Percentiles rank a stretch among this genome's conserved stretches.
phyloP scores from a whole-genome alignment of 805 yeast genomes.

The Kodamaea kaohsiungensis region DNA sequence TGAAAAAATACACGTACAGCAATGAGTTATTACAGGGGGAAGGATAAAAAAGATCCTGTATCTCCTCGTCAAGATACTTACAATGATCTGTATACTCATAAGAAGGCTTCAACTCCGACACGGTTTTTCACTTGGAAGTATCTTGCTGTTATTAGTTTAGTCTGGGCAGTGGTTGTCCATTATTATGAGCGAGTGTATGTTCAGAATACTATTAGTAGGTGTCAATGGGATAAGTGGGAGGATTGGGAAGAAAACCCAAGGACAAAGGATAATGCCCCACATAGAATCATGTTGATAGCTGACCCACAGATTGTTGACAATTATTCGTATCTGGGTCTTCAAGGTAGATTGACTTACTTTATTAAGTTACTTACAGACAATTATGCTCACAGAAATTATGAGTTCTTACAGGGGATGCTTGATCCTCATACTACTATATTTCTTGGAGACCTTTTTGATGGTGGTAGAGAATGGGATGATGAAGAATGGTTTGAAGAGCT shows the following conservation, averaged over 20 bases:
- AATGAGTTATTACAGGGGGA: constrained; percentile 23
- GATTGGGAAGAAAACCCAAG: constrained; percentile 39
- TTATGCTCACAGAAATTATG: constrained; percentile 76
- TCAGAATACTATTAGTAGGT: constrained; percentile 21
- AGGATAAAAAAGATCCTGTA: constrained; percentile 13
- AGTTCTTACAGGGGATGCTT: constrained; percentile 53
- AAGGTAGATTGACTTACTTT: constrained; percentile 49
- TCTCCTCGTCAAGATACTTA: neutral
- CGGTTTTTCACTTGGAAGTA: constrained; percentile 11
- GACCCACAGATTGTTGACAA: constrained; percentile 95
- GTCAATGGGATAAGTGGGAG: constrained; percentile 70
- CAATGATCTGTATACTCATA: neutral
- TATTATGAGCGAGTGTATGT: constrained; percentile 34
- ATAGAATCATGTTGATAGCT: constrained; percentile 64
- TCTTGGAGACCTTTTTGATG: constrained; percentile 92
- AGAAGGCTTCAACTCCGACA: neutral
- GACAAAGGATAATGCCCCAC: constrained; percentile 30
- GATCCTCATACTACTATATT: constrained; percentile 78
- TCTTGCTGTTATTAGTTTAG: constrained; percentile 12
- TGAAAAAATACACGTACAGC: too few relatives aligned
- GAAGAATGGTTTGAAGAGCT: constrained; percentile 70
- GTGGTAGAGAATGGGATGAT: constrained; percentile 86
- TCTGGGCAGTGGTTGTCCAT: constrained; percentile 32
- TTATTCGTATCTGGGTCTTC: constrained; percentile 79
- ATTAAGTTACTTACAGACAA: constrained; percentile 69